Conservation (phyloP, 2,329 filamentous ascomycete genomes). For the Fusarium sp. region DNA sequence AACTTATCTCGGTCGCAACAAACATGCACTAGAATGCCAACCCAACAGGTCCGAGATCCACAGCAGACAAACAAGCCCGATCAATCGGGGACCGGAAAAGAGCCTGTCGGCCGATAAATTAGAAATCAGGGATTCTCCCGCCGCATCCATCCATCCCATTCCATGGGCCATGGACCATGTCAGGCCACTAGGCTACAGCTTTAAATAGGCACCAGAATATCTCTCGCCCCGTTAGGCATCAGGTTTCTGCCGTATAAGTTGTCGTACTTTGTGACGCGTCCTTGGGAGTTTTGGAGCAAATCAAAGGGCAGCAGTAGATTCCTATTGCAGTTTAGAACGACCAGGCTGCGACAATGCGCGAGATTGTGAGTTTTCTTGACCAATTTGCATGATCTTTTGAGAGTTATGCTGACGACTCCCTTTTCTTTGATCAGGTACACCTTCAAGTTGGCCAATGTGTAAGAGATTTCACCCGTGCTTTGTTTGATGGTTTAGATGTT, state of each 20-base stretch:
- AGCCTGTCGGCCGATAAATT: constrained; percentile 31
- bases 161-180: constrained; percentile 2
- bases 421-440: constrained; percentile 77
- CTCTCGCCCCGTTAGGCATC: constrained; percentile 29
- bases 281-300: neutral
- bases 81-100: neutral
- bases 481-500: constrained; percentile 12
- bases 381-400: neutral
- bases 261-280: neutral
- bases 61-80: neutral
- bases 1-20: neutral
- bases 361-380: constrained; percentile 68
- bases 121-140: constrained; percentile 17
- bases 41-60: neutral
- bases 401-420: constrained; percentile 63
- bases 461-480: constrained; percentile 56
- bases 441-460: constrained; percentile 99
- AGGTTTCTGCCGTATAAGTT: constrained; percentile 16
- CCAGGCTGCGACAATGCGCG: constrained; percentile 65
- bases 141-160: neutral
- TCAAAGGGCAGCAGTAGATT: neutral
- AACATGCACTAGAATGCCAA: neutral
- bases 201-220: constrained; percentile 37
- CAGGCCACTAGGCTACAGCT: constrained; percentile 32
- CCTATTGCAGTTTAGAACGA: neutral